phyloP scores from a whole-genome alignment of 1,284 basidiomycete species.

The Microbotryum saponariae region DNA sequence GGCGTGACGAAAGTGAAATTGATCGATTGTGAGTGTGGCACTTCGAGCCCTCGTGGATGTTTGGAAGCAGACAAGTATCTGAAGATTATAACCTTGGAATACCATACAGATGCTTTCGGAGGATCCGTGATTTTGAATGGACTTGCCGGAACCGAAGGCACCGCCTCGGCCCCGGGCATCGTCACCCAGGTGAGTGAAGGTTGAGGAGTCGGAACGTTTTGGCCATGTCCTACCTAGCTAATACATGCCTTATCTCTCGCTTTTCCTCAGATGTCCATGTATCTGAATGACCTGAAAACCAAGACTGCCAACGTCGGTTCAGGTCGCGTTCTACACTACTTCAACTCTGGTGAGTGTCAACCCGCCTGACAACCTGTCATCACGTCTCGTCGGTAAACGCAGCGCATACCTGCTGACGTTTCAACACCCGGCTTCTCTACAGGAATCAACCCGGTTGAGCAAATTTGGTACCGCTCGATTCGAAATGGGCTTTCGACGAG shows the following conservation, averaged over 20 bases:
- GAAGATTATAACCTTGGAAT: too few species aligned
- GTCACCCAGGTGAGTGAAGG: background rate
- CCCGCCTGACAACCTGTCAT: too few species aligned
- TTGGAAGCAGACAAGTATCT: background rate
- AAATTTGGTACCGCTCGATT: constrained; percentile 22
- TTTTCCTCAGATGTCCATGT: constrained; percentile 11
- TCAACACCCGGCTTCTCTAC: background rate
- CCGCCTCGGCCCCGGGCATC: constrained; percentile 6
- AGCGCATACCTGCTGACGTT: too few species aligned
- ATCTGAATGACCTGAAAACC: constrained; percentile 13
- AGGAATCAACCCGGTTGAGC: constrained; percentile 26
- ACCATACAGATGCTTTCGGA: constrained; percentile 21
- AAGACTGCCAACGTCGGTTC: constrained; percentile 1
- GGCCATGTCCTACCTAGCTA: background rate
- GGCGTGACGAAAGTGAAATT: constrained; percentile 3
- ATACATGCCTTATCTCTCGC: too few species aligned
- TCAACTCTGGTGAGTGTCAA: constrained; percentile 17
- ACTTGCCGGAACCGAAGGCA: constrained; percentile 12
- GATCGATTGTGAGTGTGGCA: constrained; percentile 16
- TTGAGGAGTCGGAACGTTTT: constrained; percentile 7
- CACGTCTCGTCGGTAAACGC: too few species aligned
- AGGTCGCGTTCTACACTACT: constrained; percentile 25
- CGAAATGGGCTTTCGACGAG: too few species aligned
- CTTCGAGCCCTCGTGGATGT: background rate
- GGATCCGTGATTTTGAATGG: constrained; percentile 25